These are phyloP conservation scores for Lentinus brumalis DNA, from an alignment of 768 basidiomycete genomes.

Conservation along the genomic window DNA sequence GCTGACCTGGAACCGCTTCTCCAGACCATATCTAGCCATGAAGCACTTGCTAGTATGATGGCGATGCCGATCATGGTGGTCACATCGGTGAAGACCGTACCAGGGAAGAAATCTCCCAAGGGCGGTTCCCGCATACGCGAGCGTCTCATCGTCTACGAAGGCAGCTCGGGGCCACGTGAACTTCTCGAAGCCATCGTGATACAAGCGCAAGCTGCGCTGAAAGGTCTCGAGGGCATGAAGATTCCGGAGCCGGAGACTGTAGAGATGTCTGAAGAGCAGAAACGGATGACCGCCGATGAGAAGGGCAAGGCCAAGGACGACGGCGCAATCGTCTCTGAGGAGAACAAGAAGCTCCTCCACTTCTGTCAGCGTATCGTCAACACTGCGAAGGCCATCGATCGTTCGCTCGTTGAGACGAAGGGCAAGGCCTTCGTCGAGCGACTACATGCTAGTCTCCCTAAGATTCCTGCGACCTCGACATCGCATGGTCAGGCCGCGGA, in stretches of 20 bases:
- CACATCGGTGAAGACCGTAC: constrained; percentile 63
- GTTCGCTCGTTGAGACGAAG: constrained; percentile 86
- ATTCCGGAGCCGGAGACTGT: constrained; percentile 43
- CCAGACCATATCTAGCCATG: constrained; percentile 91
- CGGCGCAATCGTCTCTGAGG: constrained; percentile 54
- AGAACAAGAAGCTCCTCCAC: constrained; percentile 72
- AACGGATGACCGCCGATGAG: constrained; percentile 72
- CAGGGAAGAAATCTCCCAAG: constrained; percentile 51
- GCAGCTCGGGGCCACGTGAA: constrained; percentile 88
- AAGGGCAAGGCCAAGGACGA: constrained; percentile 70
- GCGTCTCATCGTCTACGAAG: constrained; percentile 86
- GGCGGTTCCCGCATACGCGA: constrained; percentile 64
- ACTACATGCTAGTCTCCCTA: constrained; percentile 75
- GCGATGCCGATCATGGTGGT: constrained; percentile 96
- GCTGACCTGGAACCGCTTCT: constrained; percentile 10
- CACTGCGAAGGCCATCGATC: constrained; percentile 84
- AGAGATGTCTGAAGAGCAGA: constrained; percentile 87
- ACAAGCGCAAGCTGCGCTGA: constrained; percentile 90
- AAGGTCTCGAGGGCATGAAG: constrained; percentile 75
- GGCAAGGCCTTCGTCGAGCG: constrained; percentile 84
- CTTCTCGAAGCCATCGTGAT: constrained; percentile 89
- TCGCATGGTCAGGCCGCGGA: constrained; percentile 35
- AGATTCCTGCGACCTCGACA: constrained; percentile 44
- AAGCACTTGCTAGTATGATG: constrained; percentile 93
- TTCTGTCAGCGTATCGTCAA: constrained; percentile 88